Base-by-base conservation (phyloP, 495 filamentous ascomycete genomes). In the Evernia prunastri region DNA sequence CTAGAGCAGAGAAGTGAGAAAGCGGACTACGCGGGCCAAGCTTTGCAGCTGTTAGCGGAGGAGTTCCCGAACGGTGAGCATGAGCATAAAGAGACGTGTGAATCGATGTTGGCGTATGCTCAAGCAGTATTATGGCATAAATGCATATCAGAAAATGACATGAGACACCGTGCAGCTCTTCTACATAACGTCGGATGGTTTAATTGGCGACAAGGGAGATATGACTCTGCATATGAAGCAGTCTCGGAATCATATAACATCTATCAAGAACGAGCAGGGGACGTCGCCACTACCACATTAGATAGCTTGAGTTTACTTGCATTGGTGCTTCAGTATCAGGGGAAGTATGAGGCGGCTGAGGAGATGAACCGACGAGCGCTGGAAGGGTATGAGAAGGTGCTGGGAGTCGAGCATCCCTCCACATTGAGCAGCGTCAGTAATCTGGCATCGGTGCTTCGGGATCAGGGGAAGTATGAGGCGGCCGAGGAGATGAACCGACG, bases 331-430 rank as follows among this genome's bases (percentile, higher is more conserved):
- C 6, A 61, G 27, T 11, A 60, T 20, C 67, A 71, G 53, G 71
- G 70, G 36, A 70, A 68, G 58, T 74, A 70, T 42, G 54, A 63
- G 35, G 71, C 70, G 27, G 72, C 72, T 10, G 74, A 70, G 53
- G 59, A 29, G 23, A 59, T 71, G 72, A 59, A 61, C 53, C 66
- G 47, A 27, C 54, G 58, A 49, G 58, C 51, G 9, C 63, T 75
- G 23, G 67, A 70, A 56, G 47, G 11, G 59, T 59, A 36, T 43
- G 61, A 72, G 63, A 74, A 66, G 66, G 59, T 72, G 40, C 66
- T 80, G 4, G 60, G 47, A 17, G 54, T 51, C 4, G 70, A 78
- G 36, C 73, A 82, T 73, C 74, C 74, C 25, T 0, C 68, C 33
- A 79, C 76, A 20, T 69, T 83, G 33, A 67, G 18, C 1, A 51